phyloP scores from a whole-genome alignment of 2,329 filamentous ascomycete species.

The Penicillium aurantiogriseum region DNA sequence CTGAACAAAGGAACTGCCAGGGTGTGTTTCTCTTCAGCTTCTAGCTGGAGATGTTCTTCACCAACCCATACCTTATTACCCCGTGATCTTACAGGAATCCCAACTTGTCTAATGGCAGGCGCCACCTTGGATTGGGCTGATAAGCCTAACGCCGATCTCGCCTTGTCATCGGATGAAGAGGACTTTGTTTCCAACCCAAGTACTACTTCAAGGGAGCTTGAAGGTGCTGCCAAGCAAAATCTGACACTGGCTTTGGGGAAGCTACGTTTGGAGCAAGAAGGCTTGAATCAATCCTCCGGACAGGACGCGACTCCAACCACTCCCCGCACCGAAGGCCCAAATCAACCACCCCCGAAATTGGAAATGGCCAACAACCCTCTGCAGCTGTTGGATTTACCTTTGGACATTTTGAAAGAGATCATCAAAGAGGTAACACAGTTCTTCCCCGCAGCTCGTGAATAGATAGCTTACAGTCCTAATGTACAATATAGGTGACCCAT shows the following conservation, averaged over 20 bases:
- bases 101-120: conserved; percentile 26
- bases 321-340: conserved; percentile 7
- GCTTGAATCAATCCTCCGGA: conserved; percentile 9
- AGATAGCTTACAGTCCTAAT: conserved; percentile 4
- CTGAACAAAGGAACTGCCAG: background rate
- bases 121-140: conserved; percentile 25
- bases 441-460: background rate
- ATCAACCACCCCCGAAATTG: background rate
- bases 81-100: conserved; percentile 1
- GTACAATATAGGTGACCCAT: conserved; percentile 62
- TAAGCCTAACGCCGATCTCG: conserved; percentile 24
- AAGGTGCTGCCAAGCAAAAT: conserved; percentile 6
- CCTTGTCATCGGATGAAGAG: conserved; percentile 31
- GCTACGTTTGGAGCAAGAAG: conserved; percentile 10
- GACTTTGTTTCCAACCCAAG: conserved; percentile 30
- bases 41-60: conserved; percentile 6
- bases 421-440: conserved; percentile 64
- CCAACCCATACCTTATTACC: background rate
- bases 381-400: conserved; percentile 69
- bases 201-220: conserved; percentile 21
- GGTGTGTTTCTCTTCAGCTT: background rate
- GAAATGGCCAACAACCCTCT: conserved; percentile 52
- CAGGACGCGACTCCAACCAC: conserved; percentile 12
- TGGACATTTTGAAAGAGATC: conserved; percentile 75
- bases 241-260: conserved; percentile 14